Conservation (phyloP, 257 asterid genomes). For the Solanum pennellii region DNA sequence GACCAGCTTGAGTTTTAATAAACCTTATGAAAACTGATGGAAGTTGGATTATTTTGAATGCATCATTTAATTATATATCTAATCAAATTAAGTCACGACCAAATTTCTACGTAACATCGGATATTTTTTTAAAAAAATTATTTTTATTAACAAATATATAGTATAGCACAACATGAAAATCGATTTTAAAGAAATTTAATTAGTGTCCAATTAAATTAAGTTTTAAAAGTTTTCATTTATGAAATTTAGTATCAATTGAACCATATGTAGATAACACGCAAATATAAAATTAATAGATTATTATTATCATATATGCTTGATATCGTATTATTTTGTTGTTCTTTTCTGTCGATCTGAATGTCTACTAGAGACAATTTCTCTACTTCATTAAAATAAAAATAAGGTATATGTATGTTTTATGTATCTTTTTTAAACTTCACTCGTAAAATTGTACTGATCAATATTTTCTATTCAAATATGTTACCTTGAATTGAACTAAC, state of each 20-base stretch:
- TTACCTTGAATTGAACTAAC: background rate
- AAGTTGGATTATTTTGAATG: background rate
- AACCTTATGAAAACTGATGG: background rate
- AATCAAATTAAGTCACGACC: background rate
- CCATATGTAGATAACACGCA: background rate
- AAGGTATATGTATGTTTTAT: fast-evolving
- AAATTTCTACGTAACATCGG: background rate
- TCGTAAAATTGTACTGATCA: background rate
- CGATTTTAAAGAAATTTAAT: too few relatives aligned
- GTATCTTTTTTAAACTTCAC: fast-evolving
- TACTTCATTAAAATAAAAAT: fast-evolving
- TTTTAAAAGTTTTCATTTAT: too few relatives aligned
- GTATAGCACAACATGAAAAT: background rate
- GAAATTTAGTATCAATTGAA: too few relatives aligned
- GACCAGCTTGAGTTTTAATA: background rate
- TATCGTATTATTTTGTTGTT: background rate
- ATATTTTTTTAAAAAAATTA: background rate
- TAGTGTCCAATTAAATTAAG: too few relatives aligned
- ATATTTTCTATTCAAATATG: background rate
- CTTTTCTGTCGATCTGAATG: fast-evolving
- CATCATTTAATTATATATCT: background rate
- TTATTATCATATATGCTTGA: background rate
- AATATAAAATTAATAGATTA: background rate
- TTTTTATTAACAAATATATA: background rate
- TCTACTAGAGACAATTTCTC: fast-evolving